Percentiles rank a stretch among this genome's conserved stretches.
Conservation (phyloP, 805 yeast species). For the Saccharomycopsis lassenensis region DNA sequence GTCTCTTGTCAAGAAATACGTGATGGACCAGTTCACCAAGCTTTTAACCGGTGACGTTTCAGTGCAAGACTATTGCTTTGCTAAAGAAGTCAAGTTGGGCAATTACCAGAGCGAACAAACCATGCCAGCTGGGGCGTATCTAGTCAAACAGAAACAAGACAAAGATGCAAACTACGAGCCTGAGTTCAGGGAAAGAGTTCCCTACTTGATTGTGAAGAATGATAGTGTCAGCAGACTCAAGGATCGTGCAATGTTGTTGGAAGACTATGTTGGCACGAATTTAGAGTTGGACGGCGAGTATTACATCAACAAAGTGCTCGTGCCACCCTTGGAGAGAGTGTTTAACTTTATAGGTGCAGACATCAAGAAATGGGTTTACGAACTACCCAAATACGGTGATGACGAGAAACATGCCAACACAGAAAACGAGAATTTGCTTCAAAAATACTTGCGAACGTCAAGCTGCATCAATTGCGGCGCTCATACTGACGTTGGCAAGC, state of each 20-base stretch:
- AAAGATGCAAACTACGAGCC: slow-evolving; percentile 69
- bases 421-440: slow-evolving; percentile 11
- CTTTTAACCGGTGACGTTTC: slow-evolving; percentile 53
- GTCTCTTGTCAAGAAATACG: slow-evolving; percentile 55
- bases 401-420: slow-evolving; percentile 10
- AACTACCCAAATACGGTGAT: slow-evolving; percentile 38
- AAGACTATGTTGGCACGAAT: slow-evolving; percentile 42
- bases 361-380: slow-evolving; percentile 62
- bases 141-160: slow-evolving; percentile 53
- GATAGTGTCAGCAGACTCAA: slow-evolving; percentile 42
- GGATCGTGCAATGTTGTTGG: slow-evolving; percentile 75
- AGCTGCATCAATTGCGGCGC: slow-evolving; percentile 18
- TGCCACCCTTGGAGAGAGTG: slow-evolving; percentile 84
- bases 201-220: slow-evolving; percentile 65
- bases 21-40: slow-evolving; percentile 54
- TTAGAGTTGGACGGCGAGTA: slow-evolving; percentile 64
- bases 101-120: slow-evolving; percentile 60
- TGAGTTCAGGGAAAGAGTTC: slow-evolving; percentile 80
- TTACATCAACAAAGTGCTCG: slow-evolving; percentile 69
- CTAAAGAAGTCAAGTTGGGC: slow-evolving; percentile 81
- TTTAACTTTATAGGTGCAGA: slow-evolving; percentile 79
- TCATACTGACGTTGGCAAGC: slow-evolving; percentile 8
- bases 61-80: slow-evolving; percentile 80
- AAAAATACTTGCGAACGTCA: slow-evolving; percentile 16
- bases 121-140: slow-evolving; percentile 86